Base-by-base conservation (phyloP, 73 alveolate genomes). In the Breviolum minutum region DNA sequence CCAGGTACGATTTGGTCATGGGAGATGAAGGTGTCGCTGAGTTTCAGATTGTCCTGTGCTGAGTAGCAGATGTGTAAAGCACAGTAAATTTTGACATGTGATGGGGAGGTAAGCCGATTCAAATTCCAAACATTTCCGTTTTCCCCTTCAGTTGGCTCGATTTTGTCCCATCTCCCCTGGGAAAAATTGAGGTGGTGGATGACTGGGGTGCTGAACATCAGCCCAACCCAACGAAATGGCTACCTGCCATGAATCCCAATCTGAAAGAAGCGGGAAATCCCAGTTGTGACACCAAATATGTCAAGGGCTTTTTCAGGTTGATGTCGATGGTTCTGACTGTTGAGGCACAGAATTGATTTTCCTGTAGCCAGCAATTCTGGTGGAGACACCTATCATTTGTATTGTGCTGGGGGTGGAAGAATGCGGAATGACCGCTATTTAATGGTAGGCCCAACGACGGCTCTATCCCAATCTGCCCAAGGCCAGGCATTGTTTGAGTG, bases 11-110 rank as follows among this genome's bases (percentile, higher is more conserved):
- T 30, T 32, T 81, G 68, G 14, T 81, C 69, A 10, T 81, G 89
- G 89, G 89, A 30, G 60, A 7, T 81, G 89, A 81, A 16, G 89
- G 89, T n/a, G 60, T 81, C n/a, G 89, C 89, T 8, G 89, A 81
- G 24, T 81, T 81, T 29, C 89, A 81, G 68, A 30, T 81, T 30
- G 89, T 40, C 32, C 69, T 14, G 81, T 40, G 54, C 54, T 40
- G 54, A 40, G 54, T 40, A 40, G 3, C 54, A 40, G 54, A 40
- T 40, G 5, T 40, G 5, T 40, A 40, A 3, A 40, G 54, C 54
- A 40, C 54, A 40, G 54, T 40, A n/a, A n/a, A 40, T 40, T 40
- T 40, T 40, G 0, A 40, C 3, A 40, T 40, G 54, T 40, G 54
- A 40, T 40, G 5, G 0, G 0, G 54, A 40, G 54, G 54, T 40